Base-by-base conservation (phyloP, 345 rosid genomes). In the Citrus maxima region DNA sequence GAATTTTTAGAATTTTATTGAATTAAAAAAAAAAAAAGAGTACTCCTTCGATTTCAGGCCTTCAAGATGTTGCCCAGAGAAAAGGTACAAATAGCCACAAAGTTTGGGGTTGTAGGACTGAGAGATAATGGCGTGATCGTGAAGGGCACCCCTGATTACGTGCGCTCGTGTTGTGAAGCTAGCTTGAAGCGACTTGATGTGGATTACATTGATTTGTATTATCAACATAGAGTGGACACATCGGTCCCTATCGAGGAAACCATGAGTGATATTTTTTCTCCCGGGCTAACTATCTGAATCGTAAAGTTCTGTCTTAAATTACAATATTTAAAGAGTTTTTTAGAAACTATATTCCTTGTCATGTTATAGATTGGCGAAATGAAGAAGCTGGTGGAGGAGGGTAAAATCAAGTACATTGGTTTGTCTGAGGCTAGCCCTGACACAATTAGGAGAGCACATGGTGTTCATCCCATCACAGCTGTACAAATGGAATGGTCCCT, bases 401-500 rank as follows among this genome's bases (percentile, higher is more conserved):
- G 92, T 55, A 88, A 90, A 81, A 80, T 87, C 58, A 90, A 81
- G 80, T 83, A 88, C 59, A 79, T 88, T 27, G 92, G 90, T 30
- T 80, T 88, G 51, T 90, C 88, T 22, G 92, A 90, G 81, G 89
- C 89, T 40, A 87, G 87, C 74, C 85, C 89, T 0, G 90, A 88
- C 70, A 90, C 94, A 40, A 88, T 90, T 64, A 80, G 89, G 79
- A 87, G 94, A 27, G 94, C 92, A 5, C 88, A 88, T 61, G 89
- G 83, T n/a, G 90, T 90, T 84, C 92, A 90, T 81, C 94, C 89
- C 22, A 84, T 90, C 78, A 82, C 89, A 16, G 92, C 92, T 24
- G 35, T 88, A 16, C 94, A 90, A 74, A 86, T 90, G 88, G 94
- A 90, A 67, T 90, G 92, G 92, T 87, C 90, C 3, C 87, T 87